A percentile compares a stretch with the other conserved stretches of the same genome.
These are phyloP conservation scores for Crinitomyces ghanaensis DNA, from an alignment of 805 yeast species.

Conservation along the genomic window DNA sequence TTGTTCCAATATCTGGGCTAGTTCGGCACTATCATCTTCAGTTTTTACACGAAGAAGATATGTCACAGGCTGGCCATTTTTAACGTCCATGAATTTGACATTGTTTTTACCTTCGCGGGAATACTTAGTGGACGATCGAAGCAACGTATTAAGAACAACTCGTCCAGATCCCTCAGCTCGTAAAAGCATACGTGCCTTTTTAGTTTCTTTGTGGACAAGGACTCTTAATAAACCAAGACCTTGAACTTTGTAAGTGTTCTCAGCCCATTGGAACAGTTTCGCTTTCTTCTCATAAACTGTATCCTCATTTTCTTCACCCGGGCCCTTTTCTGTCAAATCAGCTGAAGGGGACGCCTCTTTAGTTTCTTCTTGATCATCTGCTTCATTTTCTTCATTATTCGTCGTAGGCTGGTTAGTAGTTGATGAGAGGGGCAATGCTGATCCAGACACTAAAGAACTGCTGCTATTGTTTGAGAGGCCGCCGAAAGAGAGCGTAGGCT, in stretches of 20 bases:
- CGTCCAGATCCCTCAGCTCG: slow-evolving; percentile 86
- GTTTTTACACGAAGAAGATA: slow-evolving; percentile 71
- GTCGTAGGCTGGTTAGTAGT: background rate
- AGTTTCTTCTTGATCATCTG: slow-evolving; percentile 31
- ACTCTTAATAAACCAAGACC: slow-evolving; percentile 82
- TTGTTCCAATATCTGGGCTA: slow-evolving; percentile 19
- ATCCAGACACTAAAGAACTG: slow-evolving; percentile 2
- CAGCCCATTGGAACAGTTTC: slow-evolving; percentile 52
- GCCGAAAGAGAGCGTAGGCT: slow-evolving; percentile 6
- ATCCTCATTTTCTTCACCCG: slow-evolving; percentile 83
- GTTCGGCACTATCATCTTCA: slow-evolving; percentile 49
- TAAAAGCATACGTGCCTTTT: slow-evolving; percentile 58
- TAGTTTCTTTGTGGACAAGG: slow-evolving; percentile 46
- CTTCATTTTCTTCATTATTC: slow-evolving; percentile 4
- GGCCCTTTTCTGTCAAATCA: slow-evolving; percentile 43
- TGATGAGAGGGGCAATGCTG: background rate
- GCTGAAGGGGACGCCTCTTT: slow-evolving; percentile 31
- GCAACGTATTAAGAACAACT: slow-evolving; percentile 56
- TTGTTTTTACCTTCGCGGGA: slow-evolving; percentile 50
- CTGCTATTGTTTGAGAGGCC: background rate
- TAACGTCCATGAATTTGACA: slow-evolving; percentile 54
- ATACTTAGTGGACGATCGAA: slow-evolving; percentile 50
- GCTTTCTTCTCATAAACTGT: slow-evolving; percentile 53
- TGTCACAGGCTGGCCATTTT: slow-evolving; percentile 45
- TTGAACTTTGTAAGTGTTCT: slow-evolving; percentile 27